phyloP scores from a whole-genome alignment of 2,329 filamentous ascomycete genomes.

The Aspergillus sp. region DNA sequence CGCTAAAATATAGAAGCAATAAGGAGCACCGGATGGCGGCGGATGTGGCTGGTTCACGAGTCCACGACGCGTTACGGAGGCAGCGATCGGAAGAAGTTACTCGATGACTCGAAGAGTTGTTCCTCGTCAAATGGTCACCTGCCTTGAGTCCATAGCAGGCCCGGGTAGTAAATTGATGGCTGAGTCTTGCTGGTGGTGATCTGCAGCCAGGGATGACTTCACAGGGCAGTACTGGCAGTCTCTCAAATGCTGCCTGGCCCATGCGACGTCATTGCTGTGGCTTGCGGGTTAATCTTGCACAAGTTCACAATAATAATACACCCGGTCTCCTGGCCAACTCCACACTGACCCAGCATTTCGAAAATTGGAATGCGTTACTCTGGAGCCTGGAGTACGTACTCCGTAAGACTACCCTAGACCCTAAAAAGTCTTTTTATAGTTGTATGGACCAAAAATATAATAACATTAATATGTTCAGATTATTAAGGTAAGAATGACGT shows the following conservation, averaged over 20 bases:
- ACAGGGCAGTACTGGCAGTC: background rate
- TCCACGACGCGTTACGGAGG: background rate
- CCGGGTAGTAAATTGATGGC: background rate
- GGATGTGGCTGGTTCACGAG: conserved; percentile 12
- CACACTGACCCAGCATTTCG: background rate
- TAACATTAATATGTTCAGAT: background rate
- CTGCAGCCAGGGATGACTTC: conserved; percentile 9
- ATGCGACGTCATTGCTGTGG: conserved; percentile 6
- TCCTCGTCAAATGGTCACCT: background rate
- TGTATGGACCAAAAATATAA: background rate
- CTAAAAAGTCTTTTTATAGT: background rate
- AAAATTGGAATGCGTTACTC: background rate
- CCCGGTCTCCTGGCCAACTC: background rate
- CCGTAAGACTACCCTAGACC: too few species aligned
- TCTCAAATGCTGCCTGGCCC: too few species aligned
- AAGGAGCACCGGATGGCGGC: background rate
- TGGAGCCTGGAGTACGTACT: background rate
- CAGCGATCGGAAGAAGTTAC: background rate
- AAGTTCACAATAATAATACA: too few species aligned
- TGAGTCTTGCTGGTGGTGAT: background rate
- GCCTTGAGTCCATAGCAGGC: background rate
- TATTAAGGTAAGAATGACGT: background rate
- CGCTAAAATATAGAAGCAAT: background rate
- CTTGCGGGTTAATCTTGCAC: background rate
- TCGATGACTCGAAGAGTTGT: background rate